Conservation (phyloP, 192 early-diverging fungal species). For the Entomortierella chlamydospora region DNA sequence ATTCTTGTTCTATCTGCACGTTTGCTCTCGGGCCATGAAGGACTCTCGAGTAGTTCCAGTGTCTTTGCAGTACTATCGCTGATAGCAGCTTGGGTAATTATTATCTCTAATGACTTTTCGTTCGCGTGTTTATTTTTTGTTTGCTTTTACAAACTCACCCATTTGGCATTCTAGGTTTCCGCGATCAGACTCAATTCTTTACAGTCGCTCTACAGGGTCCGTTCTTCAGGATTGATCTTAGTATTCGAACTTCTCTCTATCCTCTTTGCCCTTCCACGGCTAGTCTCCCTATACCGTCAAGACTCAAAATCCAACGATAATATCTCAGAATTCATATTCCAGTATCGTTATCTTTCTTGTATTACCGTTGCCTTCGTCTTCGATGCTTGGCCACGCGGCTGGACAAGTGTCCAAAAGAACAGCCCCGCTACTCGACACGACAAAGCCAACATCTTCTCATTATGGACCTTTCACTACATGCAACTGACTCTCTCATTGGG, state of each 20-base stretch:
- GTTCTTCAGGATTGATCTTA: conserved; percentile 13
- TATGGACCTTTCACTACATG: conserved; percentile 26
- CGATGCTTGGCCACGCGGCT: conserved; percentile 22
- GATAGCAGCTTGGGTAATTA: conserved; percentile 10
- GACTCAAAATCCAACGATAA: neutral
- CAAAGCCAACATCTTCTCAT: conserved; percentile 36
- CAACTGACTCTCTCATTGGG: conserved; percentile 22
- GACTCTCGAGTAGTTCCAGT: neutral
- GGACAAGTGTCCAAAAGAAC: conserved; percentile 9
- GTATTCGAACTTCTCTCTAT: conserved; percentile 14
- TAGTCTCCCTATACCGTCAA: conserved; percentile 3
- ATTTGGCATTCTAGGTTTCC: conserved; percentile 1
- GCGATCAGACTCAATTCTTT: conserved; percentile 16
- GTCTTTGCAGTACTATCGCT: neutral
- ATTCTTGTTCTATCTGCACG: neutral
- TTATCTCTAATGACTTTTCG: too few species aligned
- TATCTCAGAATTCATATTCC: neutral
- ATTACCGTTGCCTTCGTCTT: conserved; percentile 17
- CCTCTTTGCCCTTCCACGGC: conserved; percentile 6
- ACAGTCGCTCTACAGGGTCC: conserved; percentile 22
- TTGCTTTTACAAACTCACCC: too few species aligned
- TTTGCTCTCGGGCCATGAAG: neutral
- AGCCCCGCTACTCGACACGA: conserved; percentile 25
- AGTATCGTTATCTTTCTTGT: conserved; percentile 10
- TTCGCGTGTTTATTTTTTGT: too few species aligned